Evolutionary conservation across 1,284 basidiomycete genomes (phyloP).

Genomic region (Tylopilus orsonianus): DNA sequence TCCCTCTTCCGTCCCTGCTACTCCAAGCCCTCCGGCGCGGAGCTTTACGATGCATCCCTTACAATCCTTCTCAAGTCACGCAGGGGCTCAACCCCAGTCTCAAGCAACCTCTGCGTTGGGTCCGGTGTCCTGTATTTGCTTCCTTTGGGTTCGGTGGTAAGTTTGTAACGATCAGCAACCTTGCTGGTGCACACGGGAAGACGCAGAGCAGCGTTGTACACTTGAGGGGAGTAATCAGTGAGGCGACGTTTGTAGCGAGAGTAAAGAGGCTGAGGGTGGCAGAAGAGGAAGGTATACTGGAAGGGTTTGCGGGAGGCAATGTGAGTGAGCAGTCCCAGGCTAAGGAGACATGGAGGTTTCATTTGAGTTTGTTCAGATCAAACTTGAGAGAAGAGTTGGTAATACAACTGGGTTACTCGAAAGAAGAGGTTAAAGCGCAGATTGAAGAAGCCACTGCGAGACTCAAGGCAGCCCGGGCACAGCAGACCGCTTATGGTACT

Average conservation of each 20-base stretch:
- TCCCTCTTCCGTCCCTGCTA: slow-evolving; percentile 40
- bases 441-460: slow-evolving; percentile 82
- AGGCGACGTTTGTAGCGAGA: slow-evolving; percentile 75
- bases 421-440: slow-evolving; percentile 78
- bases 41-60: slow-evolving; percentile 74
- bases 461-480: slow-evolving; percentile 49
- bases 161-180: slow-evolving; percentile 79
- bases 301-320: slow-evolving; percentile 66
- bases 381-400: slow-evolving; percentile 91
- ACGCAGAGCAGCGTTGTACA: slow-evolving; percentile 80
- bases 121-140: slow-evolving; percentile 78
- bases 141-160: slow-evolving; percentile 95
- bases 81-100: slow-evolving; percentile 56
- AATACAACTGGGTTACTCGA: slow-evolving; percentile 90
- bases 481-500: slow-evolving; percentile 20
- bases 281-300: slow-evolving; percentile 59
- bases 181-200: slow-evolving; percentile 69
- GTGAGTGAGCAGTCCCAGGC: slow-evolving; percentile 40
- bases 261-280: slow-evolving; percentile 74
- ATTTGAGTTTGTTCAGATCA: slow-evolving; percentile 86
- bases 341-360: slow-evolving; percentile 81
- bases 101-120: slow-evolving; percentile 94
- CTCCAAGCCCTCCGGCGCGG: slow-evolving; percentile 63
- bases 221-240: slow-evolving; percentile 76
- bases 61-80: slow-evolving; percentile 41